Evolutionary conservation across 306 rosid species (phyloP).

Genomic region (Clitoria ternatea): DNA sequence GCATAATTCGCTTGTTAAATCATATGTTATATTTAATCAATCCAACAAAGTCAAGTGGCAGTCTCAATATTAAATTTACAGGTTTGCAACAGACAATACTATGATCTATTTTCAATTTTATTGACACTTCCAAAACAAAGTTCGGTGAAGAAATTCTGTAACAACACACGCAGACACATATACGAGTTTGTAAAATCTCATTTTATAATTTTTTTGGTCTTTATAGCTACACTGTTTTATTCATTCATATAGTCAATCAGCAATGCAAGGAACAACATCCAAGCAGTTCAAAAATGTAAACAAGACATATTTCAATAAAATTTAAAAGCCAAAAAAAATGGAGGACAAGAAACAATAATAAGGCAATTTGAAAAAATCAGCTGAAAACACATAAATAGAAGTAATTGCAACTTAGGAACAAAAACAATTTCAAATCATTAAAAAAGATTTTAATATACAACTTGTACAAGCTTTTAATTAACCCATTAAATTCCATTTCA

Average conservation of each 20-base stretch:
- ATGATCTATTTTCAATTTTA: neutral
- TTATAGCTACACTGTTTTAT: neutral
- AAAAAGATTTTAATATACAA: neutral
- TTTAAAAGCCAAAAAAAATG: neutral
- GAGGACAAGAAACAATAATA: neutral
- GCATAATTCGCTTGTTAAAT: neutral
- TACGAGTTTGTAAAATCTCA: neutral
- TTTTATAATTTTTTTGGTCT: neutral
- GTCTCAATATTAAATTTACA: neutral
- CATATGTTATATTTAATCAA: neutral
- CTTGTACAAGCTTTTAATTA: neutral
- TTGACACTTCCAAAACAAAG: neutral
- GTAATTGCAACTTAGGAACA: neutral
- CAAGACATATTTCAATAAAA: neutral
- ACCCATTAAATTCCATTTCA: neutral
- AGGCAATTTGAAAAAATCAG: neutral
- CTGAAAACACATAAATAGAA: neutral
- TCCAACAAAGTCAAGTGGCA: neutral
- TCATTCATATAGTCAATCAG: neutral
- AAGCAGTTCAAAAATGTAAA: neutral
- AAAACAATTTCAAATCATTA: neutral
- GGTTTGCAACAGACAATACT: neutral
- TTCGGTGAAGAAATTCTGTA: neutral
- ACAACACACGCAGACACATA: too few species aligned
- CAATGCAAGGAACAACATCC: neutral